A percentile compares a stretch with the other conserved stretches of the same genome.
Conservation (phyloP, 495 filamentous ascomycete genomes). For the Pseudoneurospora amorphoporcata region DNA sequence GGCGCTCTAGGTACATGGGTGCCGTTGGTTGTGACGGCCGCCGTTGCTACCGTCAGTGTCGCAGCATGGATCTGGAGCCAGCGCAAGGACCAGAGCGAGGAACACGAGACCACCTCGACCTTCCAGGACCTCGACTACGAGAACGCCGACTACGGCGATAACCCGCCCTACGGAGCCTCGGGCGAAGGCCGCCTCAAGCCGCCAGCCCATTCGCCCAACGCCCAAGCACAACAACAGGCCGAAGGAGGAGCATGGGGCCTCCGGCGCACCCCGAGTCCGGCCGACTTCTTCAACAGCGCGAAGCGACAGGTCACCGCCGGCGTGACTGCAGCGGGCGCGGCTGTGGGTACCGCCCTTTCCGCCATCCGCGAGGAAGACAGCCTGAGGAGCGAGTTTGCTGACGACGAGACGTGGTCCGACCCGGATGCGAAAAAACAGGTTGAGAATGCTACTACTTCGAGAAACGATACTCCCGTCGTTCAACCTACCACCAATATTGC, state of each 20-base stretch:
- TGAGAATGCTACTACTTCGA: neutral
- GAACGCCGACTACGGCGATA: conserved; percentile 39
- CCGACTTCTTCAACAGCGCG: conserved; percentile 74
- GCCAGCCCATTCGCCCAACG: conserved; percentile 28
- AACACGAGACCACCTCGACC: conserved; percentile 30
- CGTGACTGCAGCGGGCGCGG: conserved; percentile 73
- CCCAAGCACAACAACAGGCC: conserved; percentile 30
- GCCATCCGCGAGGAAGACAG: conserved; percentile 73
- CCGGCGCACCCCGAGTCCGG: conserved; percentile 77
- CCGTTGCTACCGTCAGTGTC: conserved; percentile 71
- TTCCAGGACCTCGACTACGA: conserved; percentile 39
- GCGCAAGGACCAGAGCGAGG: conserved; percentile 41
- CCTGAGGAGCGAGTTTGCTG: conserved; percentile 58
- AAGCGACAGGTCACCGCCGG: conserved; percentile 66
- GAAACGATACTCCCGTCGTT: neutral
- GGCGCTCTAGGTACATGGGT: conserved; percentile 44
- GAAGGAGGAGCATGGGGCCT: conserved; percentile 57
- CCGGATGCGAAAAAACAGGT: conserved; percentile 38
- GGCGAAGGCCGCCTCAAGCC: conserved; percentile 32
- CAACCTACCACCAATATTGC: neutral
- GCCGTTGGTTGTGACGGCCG: conserved; percentile 72
- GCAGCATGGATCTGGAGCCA: conserved; percentile 93
- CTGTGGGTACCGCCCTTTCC: conserved; percentile 65
- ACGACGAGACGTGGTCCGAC: conserved; percentile 78
- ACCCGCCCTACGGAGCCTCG: conserved; percentile 41